Evolutionary conservation across 495 filamentous ascomycete genomes (phyloP).

Genomic region (Pyrenula massariospora): DNA sequence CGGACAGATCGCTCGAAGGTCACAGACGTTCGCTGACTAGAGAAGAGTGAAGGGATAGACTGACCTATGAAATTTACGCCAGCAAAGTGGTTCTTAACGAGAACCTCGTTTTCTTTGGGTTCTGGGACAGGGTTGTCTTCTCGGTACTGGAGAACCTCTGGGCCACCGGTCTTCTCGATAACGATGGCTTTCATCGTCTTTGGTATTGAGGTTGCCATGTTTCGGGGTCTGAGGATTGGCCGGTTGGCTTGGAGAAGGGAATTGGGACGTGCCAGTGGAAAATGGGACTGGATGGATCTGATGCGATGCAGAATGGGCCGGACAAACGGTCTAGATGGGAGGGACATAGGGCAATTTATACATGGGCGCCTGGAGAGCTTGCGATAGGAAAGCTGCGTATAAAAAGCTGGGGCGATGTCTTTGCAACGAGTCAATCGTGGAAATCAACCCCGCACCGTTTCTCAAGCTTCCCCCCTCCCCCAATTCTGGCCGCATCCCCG

Average conservation of each 20-base stretch:
- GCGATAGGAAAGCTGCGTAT: too few relatives aligned
- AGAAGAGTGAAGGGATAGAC: neutral
- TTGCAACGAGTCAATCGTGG: too few relatives aligned
- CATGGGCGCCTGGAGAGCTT: too few relatives aligned
- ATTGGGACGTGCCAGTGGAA: slow-evolving; percentile 2
- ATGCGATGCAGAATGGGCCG: slow-evolving; percentile 11
- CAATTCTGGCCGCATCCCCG: too few relatives aligned
- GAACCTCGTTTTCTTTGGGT: slow-evolving; percentile 56
- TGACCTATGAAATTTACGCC: slow-evolving; percentile 74
- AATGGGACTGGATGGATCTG: slow-evolving; percentile 12
- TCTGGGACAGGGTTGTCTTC: slow-evolving; percentile 66
- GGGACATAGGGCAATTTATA: neutral
- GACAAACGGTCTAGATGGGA: neutral
- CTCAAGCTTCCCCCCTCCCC: too few relatives aligned
- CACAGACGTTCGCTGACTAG: too few relatives aligned
- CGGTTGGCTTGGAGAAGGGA: neutral
- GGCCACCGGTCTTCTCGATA: slow-evolving; percentile 65
- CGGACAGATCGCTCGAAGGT: too few relatives aligned
- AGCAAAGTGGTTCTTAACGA: slow-evolving; percentile 76
- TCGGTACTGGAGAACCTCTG: slow-evolving; percentile 65
- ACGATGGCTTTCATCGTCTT: slow-evolving; percentile 66
- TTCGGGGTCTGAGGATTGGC: slow-evolving; percentile 6
- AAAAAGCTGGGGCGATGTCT: too few relatives aligned
- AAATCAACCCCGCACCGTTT: too few relatives aligned
- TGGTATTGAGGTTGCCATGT: slow-evolving; percentile 35